phyloP scores from a whole-genome alignment of 768 basidiomycete genomes.

The Kwoniella bestiolae region DNA sequence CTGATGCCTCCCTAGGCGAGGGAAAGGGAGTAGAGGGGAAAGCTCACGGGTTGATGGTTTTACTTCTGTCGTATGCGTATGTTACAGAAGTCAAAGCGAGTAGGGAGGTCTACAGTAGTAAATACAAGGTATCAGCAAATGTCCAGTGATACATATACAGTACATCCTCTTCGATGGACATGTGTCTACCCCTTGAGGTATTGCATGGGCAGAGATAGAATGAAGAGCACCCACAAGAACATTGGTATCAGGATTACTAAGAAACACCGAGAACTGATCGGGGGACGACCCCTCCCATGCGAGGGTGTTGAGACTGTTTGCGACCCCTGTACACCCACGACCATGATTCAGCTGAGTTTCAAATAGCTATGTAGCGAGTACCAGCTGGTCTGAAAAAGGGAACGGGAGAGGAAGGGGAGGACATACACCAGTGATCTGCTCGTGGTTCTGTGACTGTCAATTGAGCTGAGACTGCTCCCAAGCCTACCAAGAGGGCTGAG shows the following conservation, averaged over 20 bases:
- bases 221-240: constrained; percentile 39
- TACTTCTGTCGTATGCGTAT: constrained; percentile 24
- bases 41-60: constrained; percentile 51
- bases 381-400: neutral
- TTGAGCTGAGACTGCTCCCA: constrained; percentile 12
- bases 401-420: neutral
- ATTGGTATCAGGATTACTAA: constrained; percentile 35
- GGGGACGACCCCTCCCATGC: constrained; percentile 45
- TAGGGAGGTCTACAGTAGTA: constrained; percentile 23
- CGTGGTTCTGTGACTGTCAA: constrained; percentile 33
- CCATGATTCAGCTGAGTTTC: too few relatives aligned
- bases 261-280: constrained; percentile 50
- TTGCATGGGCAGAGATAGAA: neutral
- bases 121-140: neutral
- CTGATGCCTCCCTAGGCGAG: neutral
- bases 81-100: constrained; percentile 33
- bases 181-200: neutral
- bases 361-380: too few relatives aligned
- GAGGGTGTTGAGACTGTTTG: constrained; percentile 47
- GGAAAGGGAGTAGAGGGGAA: neutral
- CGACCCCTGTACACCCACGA: constrained; percentile 35
- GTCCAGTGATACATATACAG: neutral
- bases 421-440: constrained; percentile 40
- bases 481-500: constrained; percentile 3
- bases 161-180: too few relatives aligned